phyloP scores from a whole-genome alignment of 495 filamentous ascomycete genomes.

The Penicillium odoratum region DNA sequence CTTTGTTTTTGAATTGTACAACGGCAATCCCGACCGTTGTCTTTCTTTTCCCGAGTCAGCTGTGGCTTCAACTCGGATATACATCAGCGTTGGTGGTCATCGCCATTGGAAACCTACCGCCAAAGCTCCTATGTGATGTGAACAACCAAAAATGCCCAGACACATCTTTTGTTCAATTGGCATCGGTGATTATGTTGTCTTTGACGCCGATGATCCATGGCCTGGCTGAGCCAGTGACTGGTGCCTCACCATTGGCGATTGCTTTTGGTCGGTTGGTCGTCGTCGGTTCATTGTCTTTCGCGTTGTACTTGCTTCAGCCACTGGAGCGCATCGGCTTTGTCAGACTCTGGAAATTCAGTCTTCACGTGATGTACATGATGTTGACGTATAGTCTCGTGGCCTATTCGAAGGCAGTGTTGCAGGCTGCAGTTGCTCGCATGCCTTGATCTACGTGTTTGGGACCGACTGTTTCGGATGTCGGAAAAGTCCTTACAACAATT shows the following conservation, averaged over 20 bases:
- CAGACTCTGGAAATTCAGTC: constrained; percentile 3
- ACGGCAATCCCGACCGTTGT: not conserved
- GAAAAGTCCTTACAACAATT: not conserved
- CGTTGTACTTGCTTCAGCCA: constrained; percentile 9
- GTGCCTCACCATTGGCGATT: not conserved
- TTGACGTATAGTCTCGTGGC: constrained; percentile 3
- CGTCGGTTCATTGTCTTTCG: not conserved
- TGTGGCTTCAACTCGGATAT: not conserved
- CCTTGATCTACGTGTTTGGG: not conserved
- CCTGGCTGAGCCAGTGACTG: constrained; percentile 3
- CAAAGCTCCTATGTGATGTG: not conserved
- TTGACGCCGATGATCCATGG: constrained; percentile 8
- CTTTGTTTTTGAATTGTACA: not conserved
- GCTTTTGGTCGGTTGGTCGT: constrained; percentile 9
- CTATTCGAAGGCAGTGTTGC: constrained; percentile 2
- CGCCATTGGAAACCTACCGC: constrained; percentile 5
- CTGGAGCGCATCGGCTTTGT: constrained; percentile 5
- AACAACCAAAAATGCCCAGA: not conserved
- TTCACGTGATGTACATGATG: constrained; percentile 6
- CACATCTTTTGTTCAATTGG: constrained; percentile 1
- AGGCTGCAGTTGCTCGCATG: not conserved
- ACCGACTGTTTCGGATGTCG: not conserved
- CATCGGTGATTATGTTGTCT: constrained; percentile 7
- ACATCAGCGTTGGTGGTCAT: not conserved
- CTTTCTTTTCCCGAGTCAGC: not conserved